phyloP scores from a whole-genome alignment of 2,329 filamentous ascomycete species.

The Talaromyces sp. region DNA sequence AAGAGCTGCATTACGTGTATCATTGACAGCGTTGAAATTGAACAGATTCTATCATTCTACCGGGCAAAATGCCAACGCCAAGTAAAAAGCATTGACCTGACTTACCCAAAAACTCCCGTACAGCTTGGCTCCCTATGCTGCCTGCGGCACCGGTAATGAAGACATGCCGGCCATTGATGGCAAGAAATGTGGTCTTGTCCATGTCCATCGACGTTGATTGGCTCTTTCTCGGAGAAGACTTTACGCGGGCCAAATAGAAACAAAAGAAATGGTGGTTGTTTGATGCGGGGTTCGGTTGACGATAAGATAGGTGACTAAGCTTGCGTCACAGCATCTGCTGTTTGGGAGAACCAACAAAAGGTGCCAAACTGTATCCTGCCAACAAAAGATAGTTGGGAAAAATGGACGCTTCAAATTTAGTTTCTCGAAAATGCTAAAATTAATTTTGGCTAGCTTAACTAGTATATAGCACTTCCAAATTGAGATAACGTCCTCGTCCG shows the following conservation, averaged over 20 bases:
- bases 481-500: neutral
- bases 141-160: constrained; percentile 52
- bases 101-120: constrained; percentile 50
- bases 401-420: too few relatives aligned
- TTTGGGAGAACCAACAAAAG: neutral
- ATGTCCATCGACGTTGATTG: neutral
- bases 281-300: neutral
- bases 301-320: neutral
- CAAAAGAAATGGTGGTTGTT: neutral
- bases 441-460: neutral
- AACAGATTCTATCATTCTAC: neutral
- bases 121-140: constrained; percentile 47
- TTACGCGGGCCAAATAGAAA: neutral
- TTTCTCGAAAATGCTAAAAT: too few relatives aligned
- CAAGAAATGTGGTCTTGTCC: constrained; percentile 39
- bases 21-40: neutral
- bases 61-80: neutral
- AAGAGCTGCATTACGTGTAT: neutral
- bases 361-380: neutral
- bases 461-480: neutral
- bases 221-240: neutral
- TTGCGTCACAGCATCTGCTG: neutral
- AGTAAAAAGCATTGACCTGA: constrained; percentile 1
- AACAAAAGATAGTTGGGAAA: neutral
- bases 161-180: constrained; percentile 46